Evolutionary conservation across 257 asterid genomes (phyloP).

Genomic region (Agastache rugosa): DNA sequence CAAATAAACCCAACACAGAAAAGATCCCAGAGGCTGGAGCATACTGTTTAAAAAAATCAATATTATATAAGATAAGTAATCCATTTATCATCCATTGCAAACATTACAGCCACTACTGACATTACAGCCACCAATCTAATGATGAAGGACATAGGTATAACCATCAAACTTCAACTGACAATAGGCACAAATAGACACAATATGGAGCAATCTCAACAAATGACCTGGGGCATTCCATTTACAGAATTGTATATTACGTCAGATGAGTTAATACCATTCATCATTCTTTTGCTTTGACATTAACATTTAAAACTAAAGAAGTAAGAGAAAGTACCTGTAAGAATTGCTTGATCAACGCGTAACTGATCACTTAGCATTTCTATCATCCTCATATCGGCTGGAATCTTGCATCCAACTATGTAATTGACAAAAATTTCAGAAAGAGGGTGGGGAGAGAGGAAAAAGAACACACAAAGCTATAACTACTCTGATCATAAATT

Average conservation of each 20-base stretch:
- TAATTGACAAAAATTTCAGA: conserved; percentile 31
- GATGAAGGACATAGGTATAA: conserved; percentile 28
- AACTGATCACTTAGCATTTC: conserved; percentile 89
- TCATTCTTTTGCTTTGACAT: conserved; percentile 23
- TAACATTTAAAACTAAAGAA: conserved; percentile 13
- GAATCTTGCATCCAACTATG: conserved; percentile 97
- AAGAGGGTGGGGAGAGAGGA: neutral
- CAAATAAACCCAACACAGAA: neutral
- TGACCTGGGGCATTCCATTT: conserved; percentile 16
- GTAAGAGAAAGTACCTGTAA: conserved; percentile 65
- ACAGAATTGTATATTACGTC: conserved; percentile 25
- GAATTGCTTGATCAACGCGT: conserved; percentile 99
- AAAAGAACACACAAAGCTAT: neutral
- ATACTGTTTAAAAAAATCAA: neutral
- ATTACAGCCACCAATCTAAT: conserved; percentile 7
- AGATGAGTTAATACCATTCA: conserved; percentile 25
- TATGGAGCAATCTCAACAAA: conserved; percentile 23
- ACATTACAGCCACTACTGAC: conserved; percentile 1
- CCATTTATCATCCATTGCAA: conserved; percentile 6
- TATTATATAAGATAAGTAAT: neutral
- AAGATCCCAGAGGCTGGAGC: neutral
- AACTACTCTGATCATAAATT: conserved; percentile 21
- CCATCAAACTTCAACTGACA: conserved; percentile 25
- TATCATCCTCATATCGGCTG: conserved; percentile 97
- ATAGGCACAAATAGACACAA: conserved; percentile 15